Percentiles rank a stretch among this genome's conserved stretches.
Evolutionary conservation across 352 stramenopile genomes (phyloP).

Genomic region (Phytophthora cactorum): DNA sequence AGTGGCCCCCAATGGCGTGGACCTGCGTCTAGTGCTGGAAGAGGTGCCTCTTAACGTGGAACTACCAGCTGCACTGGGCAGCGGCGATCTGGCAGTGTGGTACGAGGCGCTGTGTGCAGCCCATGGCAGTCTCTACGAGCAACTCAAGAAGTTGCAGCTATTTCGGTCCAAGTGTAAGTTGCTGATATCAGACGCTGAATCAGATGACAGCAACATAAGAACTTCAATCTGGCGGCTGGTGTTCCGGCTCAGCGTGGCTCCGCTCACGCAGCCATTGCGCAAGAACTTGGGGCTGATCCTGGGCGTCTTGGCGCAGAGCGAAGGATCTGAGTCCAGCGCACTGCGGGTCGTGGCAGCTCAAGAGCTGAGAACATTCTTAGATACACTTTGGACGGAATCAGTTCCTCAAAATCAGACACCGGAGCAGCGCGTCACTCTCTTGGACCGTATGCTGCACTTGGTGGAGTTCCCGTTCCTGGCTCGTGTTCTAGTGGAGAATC

Average conservation of each 20-base stretch:
- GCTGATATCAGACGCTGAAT: slow-evolving; percentile 34
- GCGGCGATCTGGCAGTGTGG: slow-evolving; percentile 48
- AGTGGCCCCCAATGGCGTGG: slow-evolving; percentile 38
- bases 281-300: slow-evolving; percentile 79
- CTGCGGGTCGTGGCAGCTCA: slow-evolving; percentile 36
- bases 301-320: slow-evolving; percentile 43
- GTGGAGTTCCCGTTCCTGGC: slow-evolving; percentile 66
- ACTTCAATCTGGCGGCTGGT: slow-evolving; percentile 56
- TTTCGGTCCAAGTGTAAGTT: slow-evolving; percentile 69
- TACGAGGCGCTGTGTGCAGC: slow-evolving; percentile 45
- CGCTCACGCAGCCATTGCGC: slow-evolving; percentile 42
- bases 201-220: slow-evolving; percentile 11
- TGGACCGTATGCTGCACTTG: slow-evolving; percentile 68
- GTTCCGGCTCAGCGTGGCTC: slow-evolving; percentile 66
- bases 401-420: slow-evolving; percentile 6
- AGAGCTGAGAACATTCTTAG: slow-evolving; percentile 51
- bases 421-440: slow-evolving; percentile 37
- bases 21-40: slow-evolving; percentile 38
- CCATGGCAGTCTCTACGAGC: slow-evolving; percentile 54
- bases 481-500: slow-evolving; percentile 46
- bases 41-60: slow-evolving; percentile 40
- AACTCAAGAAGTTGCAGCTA: slow-evolving; percentile 78
- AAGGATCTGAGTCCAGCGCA: slow-evolving; percentile 12
- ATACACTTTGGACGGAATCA: slow-evolving; percentile 32
- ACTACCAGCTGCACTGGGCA: slow-evolving; percentile 43